phyloP scores from a whole-genome alignment of 2,329 filamentous ascomycete species.

The Paecilomyces dactylethromorphus region DNA sequence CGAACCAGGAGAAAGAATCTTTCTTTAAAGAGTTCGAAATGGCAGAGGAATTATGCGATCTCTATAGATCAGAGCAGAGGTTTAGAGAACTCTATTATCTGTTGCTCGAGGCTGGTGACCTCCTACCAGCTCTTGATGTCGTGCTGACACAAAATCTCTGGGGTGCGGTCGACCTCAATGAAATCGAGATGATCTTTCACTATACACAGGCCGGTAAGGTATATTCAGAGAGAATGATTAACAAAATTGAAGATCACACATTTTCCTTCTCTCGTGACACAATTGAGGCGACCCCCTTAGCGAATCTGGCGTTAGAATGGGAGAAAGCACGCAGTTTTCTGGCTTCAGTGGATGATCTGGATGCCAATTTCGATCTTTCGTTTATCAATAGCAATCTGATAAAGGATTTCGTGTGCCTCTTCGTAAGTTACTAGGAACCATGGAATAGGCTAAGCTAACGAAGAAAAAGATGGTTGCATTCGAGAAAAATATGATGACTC shows the following conservation, averaged over 20 bases:
- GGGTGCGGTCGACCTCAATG: not conserved
- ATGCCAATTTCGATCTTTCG: constrained; percentile 2
- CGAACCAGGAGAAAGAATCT: constrained; percentile 7
- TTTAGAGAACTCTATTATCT: constrained; percentile 8
- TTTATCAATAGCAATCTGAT: constrained; percentile 4
- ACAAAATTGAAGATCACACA: not conserved
- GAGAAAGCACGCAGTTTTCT: not conserved
- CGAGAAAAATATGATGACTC: not conserved
- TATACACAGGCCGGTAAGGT: not conserved
- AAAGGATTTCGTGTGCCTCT: not conserved
- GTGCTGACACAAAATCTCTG: not conserved
- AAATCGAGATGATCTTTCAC: not conserved
- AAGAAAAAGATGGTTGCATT: not conserved
- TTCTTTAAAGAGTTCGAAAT: constrained; percentile 15
- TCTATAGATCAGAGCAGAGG: constrained; percentile 5
- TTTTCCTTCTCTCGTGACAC: not conserved
- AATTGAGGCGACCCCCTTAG: not conserved
- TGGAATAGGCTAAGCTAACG: not conserved
- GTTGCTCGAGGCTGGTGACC: not conserved
- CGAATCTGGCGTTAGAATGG: not conserved
- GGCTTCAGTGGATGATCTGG: not conserved
- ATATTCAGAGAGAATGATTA: not conserved
- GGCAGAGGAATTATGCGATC: constrained; percentile 7
- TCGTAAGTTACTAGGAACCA: not conserved
- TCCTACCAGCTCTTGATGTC: not conserved